phyloP scores from a whole-genome alignment of 1,139 yeast genomes.

The Scheffersomyces titani region DNA sequence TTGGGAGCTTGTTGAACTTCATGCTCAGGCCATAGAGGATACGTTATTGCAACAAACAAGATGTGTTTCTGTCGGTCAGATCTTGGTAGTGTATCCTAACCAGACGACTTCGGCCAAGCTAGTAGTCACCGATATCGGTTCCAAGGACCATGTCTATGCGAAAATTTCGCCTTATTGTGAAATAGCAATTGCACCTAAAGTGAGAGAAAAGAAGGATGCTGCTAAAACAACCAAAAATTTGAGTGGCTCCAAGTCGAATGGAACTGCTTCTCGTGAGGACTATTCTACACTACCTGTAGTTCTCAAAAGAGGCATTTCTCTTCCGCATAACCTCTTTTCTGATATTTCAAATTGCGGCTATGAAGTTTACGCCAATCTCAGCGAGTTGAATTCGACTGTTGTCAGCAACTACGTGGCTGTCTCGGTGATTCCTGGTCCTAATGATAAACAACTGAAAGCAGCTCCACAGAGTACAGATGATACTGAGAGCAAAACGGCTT shows the following conservation, averaged over 20 bases:
- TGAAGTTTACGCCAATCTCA: constrained; percentile 47
- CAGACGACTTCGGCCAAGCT: constrained; percentile 65
- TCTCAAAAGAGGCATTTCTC: constrained; percentile 55
- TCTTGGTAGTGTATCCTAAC: constrained; percentile 72
- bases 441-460: constrained; percentile 22
- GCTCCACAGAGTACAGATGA: constrained; percentile 13
- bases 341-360: constrained; percentile 16
- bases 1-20: constrained; percentile 89
- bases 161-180: constrained; percentile 73
- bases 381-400: constrained; percentile 31
- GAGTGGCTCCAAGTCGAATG: constrained; percentile 20
- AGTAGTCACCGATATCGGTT: constrained; percentile 62
- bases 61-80: constrained; percentile 63
- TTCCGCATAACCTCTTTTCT: constrained; percentile 49
- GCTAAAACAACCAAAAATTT: constrained; percentile 9
- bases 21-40: constrained; percentile 76
- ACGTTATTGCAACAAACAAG: constrained; percentile 78
- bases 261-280: constrained; percentile 35
- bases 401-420: constrained; percentile 56
- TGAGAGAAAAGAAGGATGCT: constrained; percentile 38
- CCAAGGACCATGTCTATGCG: constrained; percentile 49
- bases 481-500: constrained; percentile 6
- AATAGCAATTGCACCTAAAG: constrained; percentile 80
- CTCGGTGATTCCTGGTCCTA: constrained; percentile 59
- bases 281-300: constrained; percentile 36